A percentile compares a stretch with the other conserved stretches of the same genome.
These are phyloP conservation scores for Kappamyces sp. DNA, from an alignment of 192 early-diverging fungal species.

Conservation along the genomic window DNA sequence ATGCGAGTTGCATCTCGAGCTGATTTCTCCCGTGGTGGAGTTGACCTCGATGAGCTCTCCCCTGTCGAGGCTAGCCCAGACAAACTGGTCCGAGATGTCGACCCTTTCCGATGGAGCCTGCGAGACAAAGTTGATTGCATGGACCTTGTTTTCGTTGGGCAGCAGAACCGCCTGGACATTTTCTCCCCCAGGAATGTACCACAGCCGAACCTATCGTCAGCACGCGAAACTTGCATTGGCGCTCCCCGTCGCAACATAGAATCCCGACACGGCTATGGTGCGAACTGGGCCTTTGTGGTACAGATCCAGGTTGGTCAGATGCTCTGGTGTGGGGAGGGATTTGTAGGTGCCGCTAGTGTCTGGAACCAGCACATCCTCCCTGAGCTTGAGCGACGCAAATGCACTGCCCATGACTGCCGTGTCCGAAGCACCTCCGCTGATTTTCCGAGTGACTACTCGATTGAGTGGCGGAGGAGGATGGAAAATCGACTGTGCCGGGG, in stretches of 20 bases:
- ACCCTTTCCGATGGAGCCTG: conserved; percentile 13
- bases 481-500: too few species aligned
- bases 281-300: conserved; percentile 40
- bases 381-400: too few species aligned
- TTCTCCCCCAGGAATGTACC: conserved; percentile 1
- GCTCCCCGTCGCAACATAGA: conserved; percentile 28
- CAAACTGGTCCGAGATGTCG: conserved; percentile 51
- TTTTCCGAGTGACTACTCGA: too few species aligned
- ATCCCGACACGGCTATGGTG: conserved; percentile 49
- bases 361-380: conserved; percentile 17
- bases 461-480: too few species aligned
- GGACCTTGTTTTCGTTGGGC: conserved; percentile 1
- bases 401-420: too few species aligned
- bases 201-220: conserved; percentile 11
- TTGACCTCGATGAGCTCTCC: conserved; percentile 58
- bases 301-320: conserved; percentile 36
- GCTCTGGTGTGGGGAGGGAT: conserved; percentile 45
- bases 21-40: conserved; percentile 24
- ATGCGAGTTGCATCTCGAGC: conserved; percentile 29
- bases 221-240: conserved; percentile 19
- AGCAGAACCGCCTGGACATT: background rate
- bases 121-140: background rate
- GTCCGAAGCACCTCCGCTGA: too few species aligned
- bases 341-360: conserved; percentile 51
- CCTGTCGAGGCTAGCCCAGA: conserved; percentile 62